Evolutionary conservation across 495 filamentous ascomycete species (phyloP).

Genomic region (Penicillium pulvis): DNA sequence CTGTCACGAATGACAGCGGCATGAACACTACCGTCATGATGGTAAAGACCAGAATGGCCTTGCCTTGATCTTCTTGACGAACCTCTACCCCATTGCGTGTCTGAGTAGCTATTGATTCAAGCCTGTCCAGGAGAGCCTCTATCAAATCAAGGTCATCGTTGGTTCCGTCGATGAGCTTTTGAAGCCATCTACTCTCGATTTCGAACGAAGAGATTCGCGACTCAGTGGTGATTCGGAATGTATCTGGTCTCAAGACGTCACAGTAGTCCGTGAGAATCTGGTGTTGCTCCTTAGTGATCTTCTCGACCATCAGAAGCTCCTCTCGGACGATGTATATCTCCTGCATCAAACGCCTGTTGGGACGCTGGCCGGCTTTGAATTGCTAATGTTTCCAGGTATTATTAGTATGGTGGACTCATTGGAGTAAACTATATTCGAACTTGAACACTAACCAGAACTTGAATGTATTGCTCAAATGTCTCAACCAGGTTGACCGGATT

Average conservation of each 20-base stretch:
- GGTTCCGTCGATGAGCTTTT: background rate
- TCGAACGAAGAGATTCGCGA: constrained; percentile 3
- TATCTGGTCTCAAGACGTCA: background rate
- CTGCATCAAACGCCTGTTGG: background rate
- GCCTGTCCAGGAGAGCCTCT: background rate
- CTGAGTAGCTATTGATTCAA: background rate
- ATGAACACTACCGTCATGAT: constrained; percentile 51
- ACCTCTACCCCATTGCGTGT: constrained; percentile 5
- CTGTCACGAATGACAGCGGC: constrained; percentile 39
- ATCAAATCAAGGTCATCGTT: background rate
- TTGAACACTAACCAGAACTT: background rate
- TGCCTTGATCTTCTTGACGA: constrained; percentile 22
- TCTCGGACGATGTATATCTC: constrained; percentile 4
- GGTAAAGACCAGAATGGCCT: constrained; percentile 41
- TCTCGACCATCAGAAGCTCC: constrained; percentile 1
- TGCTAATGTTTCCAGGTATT: background rate
- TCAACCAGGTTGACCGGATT: background rate
- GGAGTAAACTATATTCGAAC: background rate
- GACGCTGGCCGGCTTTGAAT: constrained; percentile 2
- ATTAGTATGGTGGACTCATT: background rate
- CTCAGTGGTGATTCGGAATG: constrained; percentile 4
- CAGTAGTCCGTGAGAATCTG: background rate
- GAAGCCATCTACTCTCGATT: background rate
- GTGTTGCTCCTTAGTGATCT: background rate
- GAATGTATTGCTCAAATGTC: background rate